Conservation (phyloP, 805 yeast genomes). For the Yamadazyma laniorum region DNA sequence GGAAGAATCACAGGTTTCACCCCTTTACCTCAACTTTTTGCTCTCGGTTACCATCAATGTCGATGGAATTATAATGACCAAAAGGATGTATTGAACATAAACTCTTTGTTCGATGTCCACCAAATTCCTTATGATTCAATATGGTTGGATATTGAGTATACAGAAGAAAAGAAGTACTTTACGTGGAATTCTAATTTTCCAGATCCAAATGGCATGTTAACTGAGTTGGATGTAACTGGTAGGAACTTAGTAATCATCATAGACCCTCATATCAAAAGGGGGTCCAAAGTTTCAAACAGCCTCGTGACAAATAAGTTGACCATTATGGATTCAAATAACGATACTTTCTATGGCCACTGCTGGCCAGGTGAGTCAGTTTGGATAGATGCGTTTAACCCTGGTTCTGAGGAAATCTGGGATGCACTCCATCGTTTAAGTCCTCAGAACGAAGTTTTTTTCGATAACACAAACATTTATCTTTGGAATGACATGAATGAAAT, state of each 20-base stretch:
- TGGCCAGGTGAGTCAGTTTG: slow-evolving; percentile 98
- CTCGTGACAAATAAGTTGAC: slow-evolving; percentile 44
- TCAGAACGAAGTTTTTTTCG: slow-evolving; percentile 33
- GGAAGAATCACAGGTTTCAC: slow-evolving; percentile 72
- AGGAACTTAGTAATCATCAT: slow-evolving; percentile 80
- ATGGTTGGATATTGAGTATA: slow-evolving; percentile 94
- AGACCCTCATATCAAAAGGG: slow-evolving; percentile 86
- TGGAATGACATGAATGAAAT: slow-evolving; percentile 99
- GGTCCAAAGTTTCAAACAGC: slow-evolving; percentile 60
- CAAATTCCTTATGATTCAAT: slow-evolving; percentile 85
- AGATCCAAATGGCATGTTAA: slow-evolving; percentile 67
- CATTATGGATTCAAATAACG: slow-evolving; percentile 46
- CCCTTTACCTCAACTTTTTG: slow-evolving; percentile 68
- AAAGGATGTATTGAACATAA: slow-evolving; percentile 75
- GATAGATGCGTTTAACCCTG: slow-evolving; percentile 81
- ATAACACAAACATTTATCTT: slow-evolving; percentile 65
- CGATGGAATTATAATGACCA: slow-evolving; percentile 96
- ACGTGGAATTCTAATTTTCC: slow-evolving; percentile 86
- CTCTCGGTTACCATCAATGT: slow-evolving; percentile 93
- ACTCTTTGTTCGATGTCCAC: slow-evolving; percentile 64
- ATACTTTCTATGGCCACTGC: slow-evolving; percentile 77
- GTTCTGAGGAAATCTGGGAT: slow-evolving; percentile 61
- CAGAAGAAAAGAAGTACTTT: slow-evolving; percentile 82
- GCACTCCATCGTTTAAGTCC: slow-evolving; percentile 48
- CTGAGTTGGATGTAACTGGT: slow-evolving; percentile 63